Base-by-base conservation (phyloP, 805 yeast genomes). In the Candida incommunis region DNA sequence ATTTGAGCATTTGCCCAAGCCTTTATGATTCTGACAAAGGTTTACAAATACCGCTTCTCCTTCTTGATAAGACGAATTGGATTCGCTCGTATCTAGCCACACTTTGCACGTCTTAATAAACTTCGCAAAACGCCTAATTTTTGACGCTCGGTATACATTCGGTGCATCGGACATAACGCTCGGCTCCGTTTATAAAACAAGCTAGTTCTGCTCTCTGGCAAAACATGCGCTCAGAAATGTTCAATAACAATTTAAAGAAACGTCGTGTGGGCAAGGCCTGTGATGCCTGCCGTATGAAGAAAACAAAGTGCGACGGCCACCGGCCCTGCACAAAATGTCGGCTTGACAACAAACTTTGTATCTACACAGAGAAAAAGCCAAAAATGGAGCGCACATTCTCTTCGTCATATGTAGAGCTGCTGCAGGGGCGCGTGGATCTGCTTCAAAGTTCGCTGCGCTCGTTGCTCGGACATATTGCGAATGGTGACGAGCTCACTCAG, bases 321-420 rank as follows among this genome's bases (percentile, higher is more conserved):
- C 65, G 66, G 47, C 74, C 74, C 2, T 70, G 80, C 50, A 62
- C 68, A 24, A 61, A 75, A 37, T 75, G 80, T 52, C 57, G 70
- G 13, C 66, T 67, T 43, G 78, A 75, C 50, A 74, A 75, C 52
- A 75, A 74, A 56, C 65, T 75, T 24, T 75, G 80, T 55, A 74
- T 75, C 0, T 75, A 74, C 50, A 69, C 76, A 27, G 75, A 71
- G 43, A 72, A 71, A 66, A 69, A 65, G 59, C 71, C 68, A 50
- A 63, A 65, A 42, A 71, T 66, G 46, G 82, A 78, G 41, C 76
- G 76, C 55, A 62, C 64, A 23, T 76, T 75, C 49, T 78, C 82
- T 1, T 58, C 62, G 37, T 81, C 80, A 3, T 78, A 79, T 50
- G 80, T 78, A 9, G 84, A 78, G 51, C 59, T 79, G 45, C 61